These are phyloP conservation scores for Trypethelium eluteriae DNA, from an alignment of 495 filamentous ascomycete species.

Conservation along the genomic window DNA sequence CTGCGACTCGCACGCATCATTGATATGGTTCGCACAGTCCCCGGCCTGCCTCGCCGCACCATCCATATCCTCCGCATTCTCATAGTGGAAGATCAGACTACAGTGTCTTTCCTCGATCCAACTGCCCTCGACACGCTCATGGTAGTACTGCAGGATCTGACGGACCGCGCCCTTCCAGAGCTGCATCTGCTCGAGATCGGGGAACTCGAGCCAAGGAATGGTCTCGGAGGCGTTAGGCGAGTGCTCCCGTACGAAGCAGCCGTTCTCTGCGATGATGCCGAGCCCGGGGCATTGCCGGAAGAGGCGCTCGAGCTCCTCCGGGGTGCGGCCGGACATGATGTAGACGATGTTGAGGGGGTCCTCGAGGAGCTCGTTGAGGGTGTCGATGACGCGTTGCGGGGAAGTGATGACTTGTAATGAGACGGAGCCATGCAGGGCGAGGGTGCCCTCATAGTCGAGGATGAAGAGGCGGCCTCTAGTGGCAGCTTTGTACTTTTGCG, in stretches of 20 bases:
- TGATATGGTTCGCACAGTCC: conserved; percentile 86
- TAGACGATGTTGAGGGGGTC: conserved; percentile 81
- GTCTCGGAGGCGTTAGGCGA: conserved; percentile 38
- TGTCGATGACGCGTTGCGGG: conserved; percentile 72
- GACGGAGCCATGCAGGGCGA: conserved; percentile 75
- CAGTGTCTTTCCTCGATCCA: conserved; percentile 81
- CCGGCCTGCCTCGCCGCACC: conserved; percentile 67
- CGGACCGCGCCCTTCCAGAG: conserved; percentile 71
- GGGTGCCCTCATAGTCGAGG: conserved; percentile 84
- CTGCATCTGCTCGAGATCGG: conserved; percentile 55
- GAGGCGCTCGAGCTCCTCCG: conserved; percentile 77
- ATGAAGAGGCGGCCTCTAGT: conserved; percentile 65
- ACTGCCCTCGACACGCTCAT: conserved; percentile 76
- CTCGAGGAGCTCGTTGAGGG: conserved; percentile 66
- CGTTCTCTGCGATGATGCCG: conserved; percentile 86
- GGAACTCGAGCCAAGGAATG: conserved; percentile 59
- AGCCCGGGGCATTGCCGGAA: conserved; percentile 71
- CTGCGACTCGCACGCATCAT: conserved; percentile 76
- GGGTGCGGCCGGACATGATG: conserved; percentile 78
- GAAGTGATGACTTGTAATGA: conserved; percentile 73
- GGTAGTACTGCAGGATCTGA: conserved; percentile 75
- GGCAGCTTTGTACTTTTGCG: conserved; percentile 55
- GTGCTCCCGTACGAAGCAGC: conserved; percentile 72
- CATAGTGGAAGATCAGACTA: conserved; percentile 81
- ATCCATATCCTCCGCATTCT: conserved; percentile 65